Base-by-base conservation (phyloP, 78 protist species). In the Dictyostelium brefeldianum region DNA sequence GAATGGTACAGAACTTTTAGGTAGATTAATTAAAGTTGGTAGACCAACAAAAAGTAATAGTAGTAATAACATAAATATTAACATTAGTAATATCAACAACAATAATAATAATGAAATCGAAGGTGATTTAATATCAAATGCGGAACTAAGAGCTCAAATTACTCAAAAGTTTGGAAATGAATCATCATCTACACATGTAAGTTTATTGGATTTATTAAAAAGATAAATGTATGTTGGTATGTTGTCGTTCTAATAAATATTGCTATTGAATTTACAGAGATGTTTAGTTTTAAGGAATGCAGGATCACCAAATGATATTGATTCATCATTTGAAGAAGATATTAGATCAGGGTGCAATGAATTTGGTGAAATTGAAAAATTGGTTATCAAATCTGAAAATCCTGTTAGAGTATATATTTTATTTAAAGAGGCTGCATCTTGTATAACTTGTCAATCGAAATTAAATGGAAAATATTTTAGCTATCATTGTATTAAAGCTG, bases 401-500 rank as follows among this genome's bases (percentile, higher is more conserved):
- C 47, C 47, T 22, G 93, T 87, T 7, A 87, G 51, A 70, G 81
- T 80, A 14, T 87, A 46, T 80, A 64, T 87, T 18, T 20, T 87
- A n/a, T 87, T 87, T 65, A 87, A 77, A 56, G 93, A 87, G 0
- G 10, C 83, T 15, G 12, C 65, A 3, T 31, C 93, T 18, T 78
- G 93, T 41, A 29, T 51, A 12, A 59, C 77, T 0, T 85, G 92
- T 57, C 50, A 57, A 57, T 43, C 31, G 15, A 85, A 87, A 36
- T 75, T 59, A 50, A 87, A 87, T 78, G 93, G 93, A 70, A 74
- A 74, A 74, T 87, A 70, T 62, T 87, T 87, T 77, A 73, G 93
- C 36, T 70, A 74, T 50, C 70, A 73, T 31, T 43, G 67, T 59
- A 70, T 87, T 4, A 87, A 87, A 56, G 93, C 93, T 18, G 93